Percentiles rank a stretch among this genome's conserved stretches.
Conservation (phyloP, 345 rosid genomes). For the Hibiscus syriacus region DNA sequence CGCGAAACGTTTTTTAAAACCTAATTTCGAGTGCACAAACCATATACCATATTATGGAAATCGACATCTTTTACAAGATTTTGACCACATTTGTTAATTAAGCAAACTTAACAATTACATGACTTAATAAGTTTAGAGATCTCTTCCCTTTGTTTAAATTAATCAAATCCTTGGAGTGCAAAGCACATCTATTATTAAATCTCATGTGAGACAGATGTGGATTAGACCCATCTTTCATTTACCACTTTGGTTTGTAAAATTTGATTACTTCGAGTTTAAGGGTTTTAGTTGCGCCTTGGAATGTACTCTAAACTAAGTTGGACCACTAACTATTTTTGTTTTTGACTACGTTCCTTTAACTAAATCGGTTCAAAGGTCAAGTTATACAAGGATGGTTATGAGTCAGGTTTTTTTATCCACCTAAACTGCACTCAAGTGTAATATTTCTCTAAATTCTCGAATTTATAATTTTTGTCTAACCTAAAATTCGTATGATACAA, state of each 20-base stretch:
- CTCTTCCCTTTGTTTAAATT: background rate
- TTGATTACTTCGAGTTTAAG: background rate
- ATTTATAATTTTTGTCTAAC: no score
- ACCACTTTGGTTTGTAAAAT: constrained; percentile 2
- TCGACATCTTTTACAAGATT: background rate
- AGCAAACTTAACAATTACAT: background rate
- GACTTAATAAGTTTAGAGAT: background rate
- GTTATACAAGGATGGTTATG: no score
- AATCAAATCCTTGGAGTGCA: background rate
- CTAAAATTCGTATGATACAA: no score
- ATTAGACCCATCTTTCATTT: background rate
- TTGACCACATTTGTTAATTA: background rate
- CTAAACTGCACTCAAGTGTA: no score
- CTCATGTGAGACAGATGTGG: constrained; percentile 1
- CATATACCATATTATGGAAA: background rate
- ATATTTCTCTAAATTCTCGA: no score
- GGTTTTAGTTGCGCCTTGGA: background rate
- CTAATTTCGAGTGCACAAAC: no score
- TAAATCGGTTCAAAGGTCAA: background rate
- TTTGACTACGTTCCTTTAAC: background rate
- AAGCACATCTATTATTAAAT: background rate
- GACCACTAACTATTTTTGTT: background rate
- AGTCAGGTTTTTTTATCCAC: no score
- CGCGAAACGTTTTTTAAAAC: no score
- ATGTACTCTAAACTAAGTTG: constrained; percentile 3